A percentile compares a stretch with the other conserved stretches of the same genome.
Conservation (phyloP, 495 filamentous ascomycete genomes). For the Penicillium atrosanguineum region DNA sequence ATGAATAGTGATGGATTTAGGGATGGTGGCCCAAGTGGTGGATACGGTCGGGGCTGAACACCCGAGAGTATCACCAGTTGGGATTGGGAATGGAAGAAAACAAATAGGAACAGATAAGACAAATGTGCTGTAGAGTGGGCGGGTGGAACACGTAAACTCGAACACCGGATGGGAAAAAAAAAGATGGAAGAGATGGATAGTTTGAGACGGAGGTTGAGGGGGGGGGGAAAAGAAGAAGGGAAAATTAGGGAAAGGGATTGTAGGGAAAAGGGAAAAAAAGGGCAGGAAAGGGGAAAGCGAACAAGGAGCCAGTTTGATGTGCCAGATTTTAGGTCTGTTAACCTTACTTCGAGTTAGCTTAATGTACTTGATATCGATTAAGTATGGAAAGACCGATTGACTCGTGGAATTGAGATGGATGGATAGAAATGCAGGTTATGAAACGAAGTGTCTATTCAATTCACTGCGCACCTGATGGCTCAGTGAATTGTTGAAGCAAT, state of each 20-base stretch:
- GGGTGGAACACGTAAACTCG: conserved; percentile 18
- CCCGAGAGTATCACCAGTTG: conserved; percentile 8
- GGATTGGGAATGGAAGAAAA: conserved; percentile 3
- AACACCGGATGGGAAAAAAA: conserved; percentile 12
- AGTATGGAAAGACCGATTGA: not conserved
- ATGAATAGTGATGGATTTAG: conserved; percentile 1
- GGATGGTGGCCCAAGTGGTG: not conserved
- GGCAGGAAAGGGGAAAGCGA: conserved; percentile 12
- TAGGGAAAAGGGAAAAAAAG: conserved; percentile 18
- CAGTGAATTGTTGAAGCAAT: conserved; percentile 5
- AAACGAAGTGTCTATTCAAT: not conserved
- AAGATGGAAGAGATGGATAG: conserved; percentile 9
- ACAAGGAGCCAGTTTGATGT: conserved; percentile 14
- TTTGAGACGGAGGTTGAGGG: conserved; percentile 6
- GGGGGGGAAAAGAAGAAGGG: conserved; percentile 10
- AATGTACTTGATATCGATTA: not conserved
- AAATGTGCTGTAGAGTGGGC: not conserved
- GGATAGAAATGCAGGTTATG: not conserved
- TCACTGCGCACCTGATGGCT: not conserved
- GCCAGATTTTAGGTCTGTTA: not conserved
- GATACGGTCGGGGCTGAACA: not conserved
- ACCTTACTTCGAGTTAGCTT: not conserved
- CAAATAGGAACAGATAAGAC: not conserved
- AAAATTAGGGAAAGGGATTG: conserved; percentile 6
- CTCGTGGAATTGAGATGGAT: not conserved